Percentiles rank a stretch among this genome's conserved stretches.
Conservation (phyloP, 2,329 filamentous ascomycete genomes). For the Arachnopeziza araneosa region DNA sequence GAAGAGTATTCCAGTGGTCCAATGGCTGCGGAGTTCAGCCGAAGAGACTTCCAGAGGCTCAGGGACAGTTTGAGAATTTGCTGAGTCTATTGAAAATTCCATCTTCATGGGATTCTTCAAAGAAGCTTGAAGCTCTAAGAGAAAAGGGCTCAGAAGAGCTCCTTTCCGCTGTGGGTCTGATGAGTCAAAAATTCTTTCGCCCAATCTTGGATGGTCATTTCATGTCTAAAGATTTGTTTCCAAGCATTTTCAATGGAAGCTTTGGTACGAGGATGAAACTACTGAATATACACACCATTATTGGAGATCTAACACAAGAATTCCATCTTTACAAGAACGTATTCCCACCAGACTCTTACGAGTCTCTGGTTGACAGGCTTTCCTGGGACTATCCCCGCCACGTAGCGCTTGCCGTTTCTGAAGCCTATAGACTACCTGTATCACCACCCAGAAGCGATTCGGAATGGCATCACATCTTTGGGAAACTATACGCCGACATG, state of each 20-base stretch:
- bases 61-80: constrained; percentile 16
- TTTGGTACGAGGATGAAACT: constrained; percentile 12
- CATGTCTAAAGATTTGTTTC: constrained; percentile 12
- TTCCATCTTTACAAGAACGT: constrained; percentile 12
- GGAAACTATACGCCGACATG: constrained; percentile 14
- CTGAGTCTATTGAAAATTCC: constrained; percentile 8
- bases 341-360: constrained; percentile 13
- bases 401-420: constrained; percentile 5
- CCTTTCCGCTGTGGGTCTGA: constrained; percentile 5
- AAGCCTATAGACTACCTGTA: constrained; percentile 1
- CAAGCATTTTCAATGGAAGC: constrained; percentile 7
- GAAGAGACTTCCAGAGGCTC: constrained; percentile 28
- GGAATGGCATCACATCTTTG: constrained; percentile 13
- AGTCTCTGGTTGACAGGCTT: constrained; percentile 9
- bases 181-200: constrained; percentile 16
- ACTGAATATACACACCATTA: constrained; percentile 13
- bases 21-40: constrained; percentile 42
- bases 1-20: constrained; percentile 25
- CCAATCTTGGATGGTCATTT: constrained; percentile 13
- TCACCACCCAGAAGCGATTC: background rate
- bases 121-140: constrained; percentile 8
- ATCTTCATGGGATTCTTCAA: background rate
- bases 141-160: constrained; percentile 7
- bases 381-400: constrained; percentile 18
- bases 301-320: constrained; percentile 18